A percentile compares a stretch with the other conserved stretches of the same genome.
These are phyloP conservation scores for Escovopsis sp. DNA, from an alignment of 2,329 filamentous ascomycete genomes.

Conservation along the genomic window DNA sequence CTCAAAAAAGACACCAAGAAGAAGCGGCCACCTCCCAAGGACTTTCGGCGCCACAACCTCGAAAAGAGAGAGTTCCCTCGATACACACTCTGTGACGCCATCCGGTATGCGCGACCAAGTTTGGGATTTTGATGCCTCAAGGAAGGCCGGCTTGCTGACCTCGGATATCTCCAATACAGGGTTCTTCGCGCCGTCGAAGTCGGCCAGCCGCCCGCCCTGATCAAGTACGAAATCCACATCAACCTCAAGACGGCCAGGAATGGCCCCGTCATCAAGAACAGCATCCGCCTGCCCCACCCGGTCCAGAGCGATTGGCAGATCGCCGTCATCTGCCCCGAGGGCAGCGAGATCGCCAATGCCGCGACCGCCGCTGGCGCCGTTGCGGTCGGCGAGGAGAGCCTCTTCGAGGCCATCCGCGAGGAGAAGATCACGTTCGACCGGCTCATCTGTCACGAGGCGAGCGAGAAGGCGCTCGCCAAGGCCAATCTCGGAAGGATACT, in stretches of 20 bases:
- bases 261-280: constrained; percentile 74
- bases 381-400: constrained; percentile 68
- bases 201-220: constrained; percentile 53
- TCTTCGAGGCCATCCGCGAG: constrained; percentile 63
- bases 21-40: constrained; percentile 48
- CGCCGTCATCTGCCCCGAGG: constrained; percentile 80
- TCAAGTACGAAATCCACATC: constrained; percentile 83
- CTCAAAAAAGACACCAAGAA: constrained; percentile 42
- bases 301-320: constrained; percentile 81
- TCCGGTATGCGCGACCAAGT: constrained; percentile 50
- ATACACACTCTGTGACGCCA: constrained; percentile 79
- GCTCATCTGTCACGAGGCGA: constrained; percentile 72
- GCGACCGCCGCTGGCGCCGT: constrained; percentile 67
- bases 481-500: constrained; percentile 66
- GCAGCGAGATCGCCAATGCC: constrained; percentile 56
- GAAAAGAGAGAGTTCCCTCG: constrained; percentile 47
- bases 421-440: constrained; percentile 79
- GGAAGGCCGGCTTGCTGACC: too few species aligned
- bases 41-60: constrained; percentile 51
- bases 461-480: constrained; percentile 65
- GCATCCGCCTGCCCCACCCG: constrained; percentile 74
- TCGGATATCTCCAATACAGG: constrained; percentile 29
- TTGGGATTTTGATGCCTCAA: too few species aligned
- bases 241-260: constrained; percentile 73
- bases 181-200: constrained; percentile 90